phyloP scores from a whole-genome alignment of 768 basidiomycete species.

The Leccinellum luteum region DNA sequence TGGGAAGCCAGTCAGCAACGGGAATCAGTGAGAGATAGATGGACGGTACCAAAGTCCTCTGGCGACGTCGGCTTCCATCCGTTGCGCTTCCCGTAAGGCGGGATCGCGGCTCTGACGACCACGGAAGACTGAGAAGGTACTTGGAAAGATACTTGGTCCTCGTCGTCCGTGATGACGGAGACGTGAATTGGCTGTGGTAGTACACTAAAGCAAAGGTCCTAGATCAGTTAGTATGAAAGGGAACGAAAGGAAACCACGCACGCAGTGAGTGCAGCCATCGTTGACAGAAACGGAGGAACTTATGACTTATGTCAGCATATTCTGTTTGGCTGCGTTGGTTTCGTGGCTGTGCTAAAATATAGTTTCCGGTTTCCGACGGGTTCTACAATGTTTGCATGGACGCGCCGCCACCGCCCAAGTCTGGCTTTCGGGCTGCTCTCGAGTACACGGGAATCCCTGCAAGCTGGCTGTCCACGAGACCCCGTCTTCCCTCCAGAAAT shows the following conservation, averaged over 20 bases:
- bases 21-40: background rate
- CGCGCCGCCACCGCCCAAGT: slow-evolving; percentile 30
- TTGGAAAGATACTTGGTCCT: slow-evolving; percentile 44
- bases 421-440: slow-evolving; percentile 62
- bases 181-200: slow-evolving; percentile 66
- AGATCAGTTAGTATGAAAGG: slow-evolving; percentile 4
- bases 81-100: slow-evolving; percentile 81
- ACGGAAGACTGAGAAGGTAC: slow-evolving; percentile 36
- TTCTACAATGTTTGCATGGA: slow-evolving; percentile 8
- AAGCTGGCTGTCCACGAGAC: slow-evolving; percentile 81
- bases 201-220: slow-evolving; percentile 38
- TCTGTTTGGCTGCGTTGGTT: slow-evolving; percentile 22
- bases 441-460: slow-evolving; percentile 66
- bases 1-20: slow-evolving; percentile 2
- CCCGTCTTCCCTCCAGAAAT: slow-evolving; percentile 85
- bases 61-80: slow-evolving; percentile 84
- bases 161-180: slow-evolving; percentile 55
- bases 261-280: slow-evolving; percentile 74
- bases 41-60: slow-evolving; percentile 76
- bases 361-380: slow-evolving; percentile 22
- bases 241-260: slow-evolving; percentile 38
- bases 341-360: slow-evolving; percentile 21
- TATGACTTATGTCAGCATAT: slow-evolving; percentile 20
- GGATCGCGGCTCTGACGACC: slow-evolving; percentile 54
- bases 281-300: slow-evolving; percentile 19